Evolutionary conservation across 441 rosid species (phyloP).

Genomic region (Adansonia madagascariensis): DNA sequence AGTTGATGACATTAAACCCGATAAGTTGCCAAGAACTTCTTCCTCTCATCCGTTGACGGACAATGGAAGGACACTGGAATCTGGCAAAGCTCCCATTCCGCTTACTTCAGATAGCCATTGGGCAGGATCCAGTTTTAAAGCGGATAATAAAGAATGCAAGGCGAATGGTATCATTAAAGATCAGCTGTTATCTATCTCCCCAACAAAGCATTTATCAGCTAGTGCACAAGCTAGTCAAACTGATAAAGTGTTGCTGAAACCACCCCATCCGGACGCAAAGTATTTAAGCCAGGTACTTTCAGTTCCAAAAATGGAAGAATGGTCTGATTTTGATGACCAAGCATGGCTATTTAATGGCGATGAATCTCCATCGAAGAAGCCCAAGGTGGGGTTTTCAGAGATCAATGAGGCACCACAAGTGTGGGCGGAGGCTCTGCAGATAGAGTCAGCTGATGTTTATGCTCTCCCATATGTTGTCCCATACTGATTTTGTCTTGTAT

Average conservation of each 20-base stretch:
- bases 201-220: slow-evolving; percentile 29
- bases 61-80: slow-evolving; percentile 47
- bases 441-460: slow-evolving; percentile 48
- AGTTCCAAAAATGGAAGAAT: slow-evolving; percentile 46
- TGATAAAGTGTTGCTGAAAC: slow-evolving; percentile 34
- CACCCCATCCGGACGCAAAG: slow-evolving; percentile 51
- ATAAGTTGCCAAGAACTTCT: slow-evolving; percentile 42
- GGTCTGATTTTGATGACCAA: slow-evolving; percentile 39
- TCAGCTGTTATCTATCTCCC: slow-evolving; percentile 30
- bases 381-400: slow-evolving; percentile 29
- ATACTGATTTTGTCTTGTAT: slow-evolving; percentile 35
- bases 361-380: slow-evolving; percentile 26
- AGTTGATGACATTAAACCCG: slow-evolving; percentile 42
- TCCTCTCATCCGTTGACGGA: slow-evolving; percentile 30
- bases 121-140: slow-evolving; percentile 28
- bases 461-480: slow-evolving; percentile 59
- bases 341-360: slow-evolving; percentile 41
- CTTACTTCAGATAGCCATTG: slow-evolving; percentile 31
- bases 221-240: slow-evolving; percentile 35
- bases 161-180: slow-evolving; percentile 43
- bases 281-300: slow-evolving; percentile 41
- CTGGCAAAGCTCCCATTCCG: slow-evolving; percentile 31
- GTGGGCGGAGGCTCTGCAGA: slow-evolving; percentile 47
- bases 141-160: slow-evolving; percentile 38
- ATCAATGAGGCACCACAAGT: slow-evolving; percentile 38